Evolutionary conservation across 2,329 filamentous ascomycete species (phyloP).

Genomic region (Malbranchea cinnamomea): DNA sequence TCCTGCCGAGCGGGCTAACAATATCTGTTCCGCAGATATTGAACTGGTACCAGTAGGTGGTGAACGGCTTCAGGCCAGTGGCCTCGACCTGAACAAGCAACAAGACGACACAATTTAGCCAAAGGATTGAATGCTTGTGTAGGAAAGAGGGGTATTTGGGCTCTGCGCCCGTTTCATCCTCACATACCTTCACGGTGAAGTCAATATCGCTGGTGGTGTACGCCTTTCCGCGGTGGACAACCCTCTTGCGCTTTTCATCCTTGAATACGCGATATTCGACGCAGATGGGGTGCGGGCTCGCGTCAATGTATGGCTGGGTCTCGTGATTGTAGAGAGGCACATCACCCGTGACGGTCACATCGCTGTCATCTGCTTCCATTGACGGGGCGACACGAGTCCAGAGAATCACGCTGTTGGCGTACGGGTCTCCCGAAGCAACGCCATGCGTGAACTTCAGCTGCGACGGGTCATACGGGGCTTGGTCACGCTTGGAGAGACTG

Average conservation of each 20-base stretch:
- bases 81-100: conserved; percentile 63
- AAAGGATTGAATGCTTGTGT: conserved; percentile 47
- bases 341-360: conserved; percentile 4
- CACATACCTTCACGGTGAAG: conserved; percentile 52
- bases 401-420: conserved; percentile 27
- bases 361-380: conserved; percentile 25
- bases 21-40: conserved; percentile 39
- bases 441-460: conserved; percentile 51
- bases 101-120: too few relatives aligned
- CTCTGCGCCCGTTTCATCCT: too few relatives aligned
- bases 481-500: conserved; percentile 19
- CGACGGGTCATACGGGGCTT: conserved; percentile 28
- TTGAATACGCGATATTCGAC: conserved; percentile 48
- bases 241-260: conserved; percentile 31
- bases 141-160: too few relatives aligned
- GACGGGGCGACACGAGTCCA: conserved; percentile 30
- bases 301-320: conserved; percentile 1
- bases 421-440: conserved; percentile 35
- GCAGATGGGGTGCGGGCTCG: conserved; percentile 26
- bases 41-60: conserved; percentile 53
- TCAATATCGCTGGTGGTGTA: conserved; percentile 62
- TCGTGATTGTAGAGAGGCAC: conserved; percentile 6
- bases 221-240: conserved; percentile 42
- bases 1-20: neutral
- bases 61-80: conserved; percentile 45